Percentiles rank a stretch among this genome's conserved stretches.
These are phyloP conservation scores for Urostyla sp. DNA, from an alignment of 73 alveolate species.

Conservation along the genomic window DNA sequence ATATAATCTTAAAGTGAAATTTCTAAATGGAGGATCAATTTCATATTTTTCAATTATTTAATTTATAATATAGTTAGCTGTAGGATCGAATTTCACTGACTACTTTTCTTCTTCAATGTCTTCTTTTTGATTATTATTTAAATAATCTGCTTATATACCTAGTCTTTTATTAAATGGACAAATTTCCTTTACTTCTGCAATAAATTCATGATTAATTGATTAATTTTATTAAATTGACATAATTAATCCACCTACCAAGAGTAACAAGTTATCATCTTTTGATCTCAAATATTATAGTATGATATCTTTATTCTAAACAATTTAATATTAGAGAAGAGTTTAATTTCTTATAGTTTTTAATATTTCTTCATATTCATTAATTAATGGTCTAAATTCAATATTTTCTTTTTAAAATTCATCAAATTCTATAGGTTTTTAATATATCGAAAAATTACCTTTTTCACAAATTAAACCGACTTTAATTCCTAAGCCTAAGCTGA, in stretches of 20 bases:
- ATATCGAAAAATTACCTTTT: no score
- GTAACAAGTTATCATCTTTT: constrained; percentile 45
- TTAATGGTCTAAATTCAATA: no score
- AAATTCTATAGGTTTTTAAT: no score
- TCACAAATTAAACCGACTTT: constrained; percentile 6
- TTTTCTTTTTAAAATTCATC: background rate
- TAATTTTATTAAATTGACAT: constrained; percentile 43
- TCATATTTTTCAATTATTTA: constrained; percentile 17
- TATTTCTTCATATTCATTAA: constrained; percentile 3
- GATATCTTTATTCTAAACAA: constrained; percentile 30
- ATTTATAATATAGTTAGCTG: constrained; percentile 9
- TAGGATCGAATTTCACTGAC: background rate
- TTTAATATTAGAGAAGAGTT: background rate
- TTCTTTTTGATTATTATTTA: constrained; percentile 20
- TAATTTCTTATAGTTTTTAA: background rate
- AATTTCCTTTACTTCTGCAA: constrained; percentile 13
- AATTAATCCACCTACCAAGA: constrained; percentile 42
- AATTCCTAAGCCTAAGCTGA: constrained; percentile 23
- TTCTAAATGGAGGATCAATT: constrained; percentile 58
- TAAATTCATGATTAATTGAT: constrained; percentile 5
- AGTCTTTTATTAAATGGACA: constrained; percentile 45
- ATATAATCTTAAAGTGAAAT: constrained; percentile 28
- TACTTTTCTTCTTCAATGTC: constrained; percentile 29
- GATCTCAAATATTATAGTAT: constrained; percentile 34
- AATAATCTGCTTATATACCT: no score